A percentile compares a stretch with the other conserved stretches of the same genome.
Conservation (phyloP, 2,329 filamentous ascomycete species). For the Hortaea werneckii region DNA sequence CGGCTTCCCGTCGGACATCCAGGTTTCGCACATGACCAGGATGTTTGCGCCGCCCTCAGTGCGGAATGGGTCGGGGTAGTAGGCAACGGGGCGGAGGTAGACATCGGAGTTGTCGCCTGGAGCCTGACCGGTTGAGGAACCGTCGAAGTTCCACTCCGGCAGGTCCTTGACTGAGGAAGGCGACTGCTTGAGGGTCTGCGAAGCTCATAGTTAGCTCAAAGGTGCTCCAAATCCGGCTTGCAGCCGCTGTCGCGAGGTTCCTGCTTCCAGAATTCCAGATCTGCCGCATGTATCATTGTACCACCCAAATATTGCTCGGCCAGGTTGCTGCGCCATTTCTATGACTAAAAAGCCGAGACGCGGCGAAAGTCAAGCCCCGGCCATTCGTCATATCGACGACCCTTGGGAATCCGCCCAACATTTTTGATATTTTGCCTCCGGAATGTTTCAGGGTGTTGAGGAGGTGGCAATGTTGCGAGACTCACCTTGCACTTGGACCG, state of each 20-base stretch:
- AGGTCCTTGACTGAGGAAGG: constrained; percentile 52
- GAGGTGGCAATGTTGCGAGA: constrained; percentile 15
- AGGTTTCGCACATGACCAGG: constrained; percentile 88
- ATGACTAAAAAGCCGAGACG: constrained; percentile 3
- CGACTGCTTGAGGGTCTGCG: constrained; percentile 53
- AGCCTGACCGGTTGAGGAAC: constrained; percentile 85
- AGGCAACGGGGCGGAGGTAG: constrained; percentile 83
- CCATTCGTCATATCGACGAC: not conserved
- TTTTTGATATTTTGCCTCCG: not conserved
- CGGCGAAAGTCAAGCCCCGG: constrained; percentile 2
- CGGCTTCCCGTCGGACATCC: constrained; percentile 84
- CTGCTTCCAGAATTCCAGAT: constrained; percentile 1
- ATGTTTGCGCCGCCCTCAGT: constrained; percentile 64
- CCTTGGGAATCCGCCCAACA: not conserved
- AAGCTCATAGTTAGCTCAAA: constrained; percentile 1
- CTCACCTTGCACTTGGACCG: constrained; percentile 95
- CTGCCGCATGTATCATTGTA: not conserved
- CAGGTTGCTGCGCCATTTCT: constrained; percentile 1
- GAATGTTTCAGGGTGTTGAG: not conserved
- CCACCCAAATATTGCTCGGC: not conserved
- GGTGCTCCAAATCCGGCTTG: constrained; percentile 3
- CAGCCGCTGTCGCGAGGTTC: not conserved
- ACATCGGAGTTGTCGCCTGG: constrained; percentile 94
- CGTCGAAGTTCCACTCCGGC: constrained; percentile 74
- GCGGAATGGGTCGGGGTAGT: constrained; percentile 89